Evolutionary conservation across 371 early-diverging fungal genomes (phyloP).

Genomic region (Chytridium lagenaria): DNA sequence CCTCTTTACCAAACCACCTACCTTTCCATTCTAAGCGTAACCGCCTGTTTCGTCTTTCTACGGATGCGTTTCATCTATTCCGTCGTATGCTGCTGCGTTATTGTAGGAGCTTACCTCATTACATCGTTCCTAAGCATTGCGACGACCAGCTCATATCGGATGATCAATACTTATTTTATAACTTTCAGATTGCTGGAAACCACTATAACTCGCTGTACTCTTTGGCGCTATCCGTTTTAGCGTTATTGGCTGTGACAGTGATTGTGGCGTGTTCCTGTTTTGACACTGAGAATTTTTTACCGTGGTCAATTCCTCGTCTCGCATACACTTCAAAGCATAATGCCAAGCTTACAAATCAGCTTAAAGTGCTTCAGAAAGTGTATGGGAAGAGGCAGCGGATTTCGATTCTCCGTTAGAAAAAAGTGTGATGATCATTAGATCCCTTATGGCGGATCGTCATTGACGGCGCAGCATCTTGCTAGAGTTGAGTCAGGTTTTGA

Average conservation of each 20-base stretch:
- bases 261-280: conserved; percentile 38
- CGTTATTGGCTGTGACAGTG: conserved; percentile 27
- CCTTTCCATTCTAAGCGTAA: conserved; percentile 39
- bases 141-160: neutral
- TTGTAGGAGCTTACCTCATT: conserved; percentile 14
- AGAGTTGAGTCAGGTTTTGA: conserved; percentile 48
- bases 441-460: conserved; percentile 55
- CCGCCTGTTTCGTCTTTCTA: conserved; percentile 38
- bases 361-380: conserved; percentile 49
- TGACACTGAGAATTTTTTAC: conserved; percentile 47
- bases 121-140: conserved; percentile 12
- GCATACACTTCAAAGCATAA: conserved; percentile 50
- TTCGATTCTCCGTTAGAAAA: conserved; percentile 61
- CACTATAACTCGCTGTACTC: neutral
- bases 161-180: neutral
- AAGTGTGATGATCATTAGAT: conserved; percentile 47
- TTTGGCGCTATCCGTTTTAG: conserved; percentile 24
- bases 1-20: conserved; percentile 39
- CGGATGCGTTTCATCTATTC: conserved; percentile 46
- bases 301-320: conserved; percentile 46
- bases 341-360: conserved; percentile 56
- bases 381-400: conserved; percentile 54
- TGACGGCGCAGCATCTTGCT: conserved; percentile 44
- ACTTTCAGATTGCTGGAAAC: conserved; percentile 7
- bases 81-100: conserved; percentile 22